Base-by-base conservation (phyloP, 1,284 basidiomycete genomes). In the Mycena citricolor region DNA sequence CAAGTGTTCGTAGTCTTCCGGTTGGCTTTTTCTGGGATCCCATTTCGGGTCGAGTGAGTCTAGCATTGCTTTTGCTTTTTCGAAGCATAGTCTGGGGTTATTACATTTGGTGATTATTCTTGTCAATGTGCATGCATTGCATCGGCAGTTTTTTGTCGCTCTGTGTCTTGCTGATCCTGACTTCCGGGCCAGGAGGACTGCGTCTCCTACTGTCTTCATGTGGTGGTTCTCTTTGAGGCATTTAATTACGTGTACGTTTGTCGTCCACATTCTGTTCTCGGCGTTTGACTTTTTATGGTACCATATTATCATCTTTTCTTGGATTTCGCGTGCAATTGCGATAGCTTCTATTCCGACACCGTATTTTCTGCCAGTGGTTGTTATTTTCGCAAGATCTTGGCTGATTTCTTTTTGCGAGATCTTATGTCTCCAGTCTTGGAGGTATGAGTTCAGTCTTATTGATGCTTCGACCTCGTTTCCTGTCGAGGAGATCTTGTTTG, bases 251-350 rank as follows among this genome's bases (percentile, higher is more conserved):
- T 34, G 13, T 16, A 4, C n/a, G 11, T 5, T 11, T 1, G 22
- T 31, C 21, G 29, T 23, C 38, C n/a, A 38, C 16, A 5, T 26
- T 6, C 22, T 2, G 26, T n/a, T n/a, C n/a, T 11, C 29, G 4
- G 12, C 34, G n/a, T 44, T 36, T 12, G 42, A 22, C 21, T 51
- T 40, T 5, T 34, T 45, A 28, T 62, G 60, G 33, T 55, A 45
- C 62, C 61, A 65, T 8, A 63, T 44, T 4, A 55, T 56, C 37
- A 59, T 49, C 13, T 47, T 14, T 19, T 46, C 11, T 19, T 49
- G 32, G 4, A 43, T 39, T 4, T 42, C 17, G 23, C 25, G 35
- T 17, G 26, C 19, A 2, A 54, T 33, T 5, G 46, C 30, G 1
- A 52, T 32, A 1, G 51, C 47, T 8, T 47, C 39, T 11, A 32